Conservation (phyloP, 1,284 basidiomycete species). For the Trametes polyzona region DNA sequence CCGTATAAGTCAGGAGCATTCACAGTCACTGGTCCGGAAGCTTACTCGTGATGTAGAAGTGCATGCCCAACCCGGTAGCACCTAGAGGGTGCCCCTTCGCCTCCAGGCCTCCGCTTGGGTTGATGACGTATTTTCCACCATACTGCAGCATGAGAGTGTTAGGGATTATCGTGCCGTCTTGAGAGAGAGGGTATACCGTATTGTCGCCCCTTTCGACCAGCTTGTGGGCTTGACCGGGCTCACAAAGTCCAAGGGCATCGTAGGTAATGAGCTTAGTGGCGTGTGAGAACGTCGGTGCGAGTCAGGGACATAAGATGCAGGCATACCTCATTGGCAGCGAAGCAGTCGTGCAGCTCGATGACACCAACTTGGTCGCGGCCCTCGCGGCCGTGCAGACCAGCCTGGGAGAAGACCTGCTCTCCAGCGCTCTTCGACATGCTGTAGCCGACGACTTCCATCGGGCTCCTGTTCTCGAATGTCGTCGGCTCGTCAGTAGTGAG, state of each 20-base stretch:
- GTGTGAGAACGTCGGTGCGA: background rate
- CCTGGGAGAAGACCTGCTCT: constrained; percentile 73
- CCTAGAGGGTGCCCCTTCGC: constrained; percentile 88
- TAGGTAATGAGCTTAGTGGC: constrained; percentile 89
- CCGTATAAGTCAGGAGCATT: background rate
- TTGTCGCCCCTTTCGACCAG: constrained; percentile 81
- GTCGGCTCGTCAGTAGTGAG: constrained; percentile 67
- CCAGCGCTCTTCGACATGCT: constrained; percentile 76
- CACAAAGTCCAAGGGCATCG: constrained; percentile 80
- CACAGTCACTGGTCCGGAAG: background rate
- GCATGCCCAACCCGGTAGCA: constrained; percentile 87
- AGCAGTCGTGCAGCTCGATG: constrained; percentile 87
- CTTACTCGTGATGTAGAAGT: constrained; percentile 84
- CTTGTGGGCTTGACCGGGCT: constrained; percentile 71
- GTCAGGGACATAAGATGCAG: background rate
- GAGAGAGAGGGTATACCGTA: constrained; percentile 51
- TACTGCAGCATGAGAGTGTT: constrained; percentile 53
- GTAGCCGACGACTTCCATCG: constrained; percentile 79
- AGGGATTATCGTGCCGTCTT: constrained; percentile 14
- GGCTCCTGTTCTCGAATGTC: constrained; percentile 67
- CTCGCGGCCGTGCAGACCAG: constrained; percentile 66
- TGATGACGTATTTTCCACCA: constrained; percentile 87
- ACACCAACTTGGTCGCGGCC: constrained; percentile 82
- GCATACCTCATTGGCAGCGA: constrained; percentile 74
- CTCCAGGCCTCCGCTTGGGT: constrained; percentile 86